Percentiles rank a stretch among this genome's conserved stretches.
Evolutionary conservation across 2,329 filamentous ascomycete genomes (phyloP).

Genomic region (Trichoderma sp.): DNA sequence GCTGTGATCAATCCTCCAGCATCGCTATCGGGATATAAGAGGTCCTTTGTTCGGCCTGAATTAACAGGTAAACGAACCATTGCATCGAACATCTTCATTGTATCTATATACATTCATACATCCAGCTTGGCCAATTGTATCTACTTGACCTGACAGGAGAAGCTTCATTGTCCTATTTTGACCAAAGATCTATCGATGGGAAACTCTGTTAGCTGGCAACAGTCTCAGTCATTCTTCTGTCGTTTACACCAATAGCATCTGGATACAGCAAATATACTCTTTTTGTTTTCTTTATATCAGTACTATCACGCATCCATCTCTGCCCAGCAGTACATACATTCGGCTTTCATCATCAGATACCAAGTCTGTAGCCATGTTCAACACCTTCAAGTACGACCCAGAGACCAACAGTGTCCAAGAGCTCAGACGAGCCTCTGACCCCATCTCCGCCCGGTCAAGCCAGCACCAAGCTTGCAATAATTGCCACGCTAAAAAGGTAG

Average conservation of each 20-base stretch:
- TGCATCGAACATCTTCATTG: background rate
- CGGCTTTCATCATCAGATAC: background rate
- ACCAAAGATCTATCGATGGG: background rate
- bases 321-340: background rate
- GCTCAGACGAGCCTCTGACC: conserved; percentile 44
- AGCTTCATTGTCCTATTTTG: background rate
- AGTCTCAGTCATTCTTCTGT: background rate
- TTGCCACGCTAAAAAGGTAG: conserved; percentile 47
- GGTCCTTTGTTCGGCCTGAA: conserved; percentile 23
- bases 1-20: conserved; percentile 24
- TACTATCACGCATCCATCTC: background rate
- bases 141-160: background rate
- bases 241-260: conserved; percentile 14
- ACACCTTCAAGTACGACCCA: conserved; percentile 46
- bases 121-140: background rate
- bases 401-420: conserved; percentile 46
- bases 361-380: conserved; percentile 39
- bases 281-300: conserved; percentile 9
- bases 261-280: background rate
- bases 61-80: conserved; percentile 5
- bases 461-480: conserved; percentile 46
- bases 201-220: conserved; percentile 2
- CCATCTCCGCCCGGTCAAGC: conserved; percentile 45
- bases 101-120: background rate
- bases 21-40: conserved; percentile 24